Evolutionary conservation across 129 eudicot genomes (phyloP).

Genomic region (Logfia minima): DNA sequence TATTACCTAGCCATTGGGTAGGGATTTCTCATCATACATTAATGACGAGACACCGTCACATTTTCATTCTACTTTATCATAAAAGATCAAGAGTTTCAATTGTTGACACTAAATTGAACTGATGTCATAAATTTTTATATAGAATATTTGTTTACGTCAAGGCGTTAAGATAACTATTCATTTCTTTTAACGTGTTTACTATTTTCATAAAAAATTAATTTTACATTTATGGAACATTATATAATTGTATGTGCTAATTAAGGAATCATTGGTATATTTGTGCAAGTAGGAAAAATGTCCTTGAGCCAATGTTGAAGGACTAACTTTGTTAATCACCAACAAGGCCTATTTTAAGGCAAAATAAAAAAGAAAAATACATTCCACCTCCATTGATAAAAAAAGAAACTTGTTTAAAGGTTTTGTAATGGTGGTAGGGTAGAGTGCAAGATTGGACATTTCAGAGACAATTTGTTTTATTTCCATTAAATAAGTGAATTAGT

Average conservation of each 20-base stretch:
- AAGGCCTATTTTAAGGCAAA: not conserved
- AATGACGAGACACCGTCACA: no score
- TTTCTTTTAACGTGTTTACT: not conserved
- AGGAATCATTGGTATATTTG: not conserved
- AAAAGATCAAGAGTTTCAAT: no score
- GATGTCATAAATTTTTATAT: no score
- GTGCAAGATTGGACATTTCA: conserved; percentile 36
- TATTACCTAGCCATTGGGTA: no score
- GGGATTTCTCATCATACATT: no score
- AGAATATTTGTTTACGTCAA: not conserved
- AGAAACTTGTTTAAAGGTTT: conserved; percentile 25
- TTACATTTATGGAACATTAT: not conserved
- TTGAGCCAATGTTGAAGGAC: conserved; percentile 6
- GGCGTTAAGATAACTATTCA: not conserved
- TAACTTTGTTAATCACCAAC: conserved; percentile 8
- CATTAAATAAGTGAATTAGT: conserved; percentile 25
- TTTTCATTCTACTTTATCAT: no score
- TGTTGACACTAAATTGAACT: no score
- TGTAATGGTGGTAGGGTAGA: conserved; percentile 40
- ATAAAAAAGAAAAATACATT: not conserved
- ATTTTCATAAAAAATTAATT: not conserved
- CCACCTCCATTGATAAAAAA: conserved; percentile 2
- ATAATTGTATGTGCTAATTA: no score
- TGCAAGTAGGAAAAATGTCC: not conserved
- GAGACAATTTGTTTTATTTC: conserved; percentile 23